Base-by-base conservation (phyloP, 495 filamentous ascomycete genomes). In the Tuber microsphaerosporum region DNA sequence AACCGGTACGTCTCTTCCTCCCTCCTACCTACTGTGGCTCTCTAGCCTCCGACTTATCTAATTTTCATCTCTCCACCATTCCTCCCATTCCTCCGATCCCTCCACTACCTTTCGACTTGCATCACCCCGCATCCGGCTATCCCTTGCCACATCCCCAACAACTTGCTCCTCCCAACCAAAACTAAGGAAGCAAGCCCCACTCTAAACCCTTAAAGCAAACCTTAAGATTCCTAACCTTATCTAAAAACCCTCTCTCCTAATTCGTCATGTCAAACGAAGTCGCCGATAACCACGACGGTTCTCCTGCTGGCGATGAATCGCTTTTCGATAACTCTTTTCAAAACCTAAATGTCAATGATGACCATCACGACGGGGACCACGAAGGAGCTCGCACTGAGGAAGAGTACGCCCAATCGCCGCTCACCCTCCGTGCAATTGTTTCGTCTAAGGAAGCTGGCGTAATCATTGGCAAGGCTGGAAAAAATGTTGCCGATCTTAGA, bases 371-470 rank as follows among this genome's bases (percentile, higher is more conserved):
- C 39, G 77, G 74, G 10, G 83, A 81, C n/a, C 80, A 84, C 20
- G 80, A 80, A 45, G 81, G 77, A 41, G 79, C 76, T 22, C 85
- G 72, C 68, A 97, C 94, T 48, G 96, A 99, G 77, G 94, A 98
- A 80, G 95, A 99, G 83, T 99, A 98, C 83, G 93, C 93, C 22
- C 89, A 93, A 84, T 88, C 93, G 26, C 91, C 93, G 84, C 87
- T 99, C 80, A 99, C 95, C 73, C 89, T 99, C 68, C 92, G 95
- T 81, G 96, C 95, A 74, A 98, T 99, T 82, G 96, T 99, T 80
- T 96, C 94, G 22, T 96, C 96, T 80, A 97, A 97, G 86, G 95
- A 98, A 85, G 95, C 95, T 73, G 95, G 95, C 79, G 92, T 98
- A 74, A 97, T 99, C 84, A 99, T 99, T 82, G 95, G 95, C 82